A percentile compares a stretch with the other conserved stretches of the same genome.
Conservation (phyloP, 768 basidiomycete genomes). For the Sporobolomyces pararoseus region DNA sequence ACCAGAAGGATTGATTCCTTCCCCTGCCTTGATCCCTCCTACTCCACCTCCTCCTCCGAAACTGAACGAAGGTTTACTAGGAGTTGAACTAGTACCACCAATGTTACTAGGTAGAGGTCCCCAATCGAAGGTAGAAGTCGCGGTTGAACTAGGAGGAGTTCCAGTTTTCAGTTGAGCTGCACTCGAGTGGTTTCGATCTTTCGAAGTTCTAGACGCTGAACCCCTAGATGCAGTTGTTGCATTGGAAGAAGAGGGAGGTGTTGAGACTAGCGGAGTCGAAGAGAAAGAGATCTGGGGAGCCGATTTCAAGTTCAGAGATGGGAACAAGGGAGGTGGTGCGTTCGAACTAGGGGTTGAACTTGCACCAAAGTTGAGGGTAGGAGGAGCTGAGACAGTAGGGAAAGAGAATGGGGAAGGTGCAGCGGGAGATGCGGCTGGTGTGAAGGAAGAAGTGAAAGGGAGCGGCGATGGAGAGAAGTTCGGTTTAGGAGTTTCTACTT, state of each 20-base stretch:
- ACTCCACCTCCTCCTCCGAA: not conserved
- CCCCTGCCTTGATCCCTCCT: not conserved
- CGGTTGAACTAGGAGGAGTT: not conserved
- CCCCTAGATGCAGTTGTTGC: conserved; percentile 11
- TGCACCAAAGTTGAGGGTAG: not conserved
- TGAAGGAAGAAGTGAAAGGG: not conserved
- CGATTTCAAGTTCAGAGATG: conserved; percentile 8
- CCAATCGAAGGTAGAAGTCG: conserved; percentile 28
- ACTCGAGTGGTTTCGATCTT: conserved; percentile 16
- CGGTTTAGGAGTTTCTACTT: not conserved
- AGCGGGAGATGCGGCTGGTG: no score
- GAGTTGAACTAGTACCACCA: not conserved
- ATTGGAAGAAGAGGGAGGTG: not conserved
- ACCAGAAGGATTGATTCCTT: conserved; percentile 17
- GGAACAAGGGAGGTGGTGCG: conserved; percentile 5
- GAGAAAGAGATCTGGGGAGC: conserved; percentile 5
- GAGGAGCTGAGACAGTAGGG: not conserved
- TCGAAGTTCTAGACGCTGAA: not conserved
- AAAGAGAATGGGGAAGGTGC: not conserved
- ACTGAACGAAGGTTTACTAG: conserved; percentile 8
- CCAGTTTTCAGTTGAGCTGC: conserved; percentile 28
- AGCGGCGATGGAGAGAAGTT: not conserved
- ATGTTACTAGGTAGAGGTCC: conserved; percentile 18
- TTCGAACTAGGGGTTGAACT: no score
- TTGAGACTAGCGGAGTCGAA: not conserved